Base-by-base conservation (phyloP, 352 stramenopile genomes). In the Detonula confervacea region DNA sequence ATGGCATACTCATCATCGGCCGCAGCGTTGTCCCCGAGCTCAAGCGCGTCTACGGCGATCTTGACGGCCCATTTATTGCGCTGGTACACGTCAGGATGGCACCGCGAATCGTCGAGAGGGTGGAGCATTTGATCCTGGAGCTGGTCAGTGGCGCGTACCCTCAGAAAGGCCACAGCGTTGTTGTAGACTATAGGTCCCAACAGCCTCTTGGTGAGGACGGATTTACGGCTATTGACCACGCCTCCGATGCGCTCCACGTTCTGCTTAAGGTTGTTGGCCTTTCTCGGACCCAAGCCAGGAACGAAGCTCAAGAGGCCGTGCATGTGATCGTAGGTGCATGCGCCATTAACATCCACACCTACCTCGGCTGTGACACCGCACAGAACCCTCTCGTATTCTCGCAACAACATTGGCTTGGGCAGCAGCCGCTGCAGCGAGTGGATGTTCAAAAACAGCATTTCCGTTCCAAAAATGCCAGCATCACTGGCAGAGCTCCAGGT, bases 361-460 rank as follows among this genome's bases (percentile, higher is more conserved):
- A 90, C 76, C 44, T 84, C 75, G 3, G 88, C 84, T 24, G 90
- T 86, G 22, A 87, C 82, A 54, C 92, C 80, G 27, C 89, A 93
- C 6, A 96, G 75, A 30, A 89, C 81, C 27, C 90, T 63, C 77
- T 95, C 91, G 64, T 91, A 94, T 11, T 90, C 55, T 7, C 89
- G 84, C 25, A 95, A 79, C 20, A 95, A 78, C 25, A 87, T 22
- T 51, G 78, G 80, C 27, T 89, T 88, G 12, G 90, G 85, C n/a
- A 96, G 77, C 5, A 93, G 51, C 29, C 90, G 72, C 76, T 95
- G 90, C 18, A 93, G 71, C 27, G 88, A 87, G 74, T 95, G 90
- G 54, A 96, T 89, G 51, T 93, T 93, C 14, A 95, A 69, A 67
- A 90, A 93, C 0, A 95, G 72, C 75, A 95, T 88, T 60, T 96